Evolutionary conservation across 2,329 filamentous ascomycete genomes (phyloP), one percentile per base, ranked within the genome.

Genomic region (Calonectria henricotiae): DNA sequence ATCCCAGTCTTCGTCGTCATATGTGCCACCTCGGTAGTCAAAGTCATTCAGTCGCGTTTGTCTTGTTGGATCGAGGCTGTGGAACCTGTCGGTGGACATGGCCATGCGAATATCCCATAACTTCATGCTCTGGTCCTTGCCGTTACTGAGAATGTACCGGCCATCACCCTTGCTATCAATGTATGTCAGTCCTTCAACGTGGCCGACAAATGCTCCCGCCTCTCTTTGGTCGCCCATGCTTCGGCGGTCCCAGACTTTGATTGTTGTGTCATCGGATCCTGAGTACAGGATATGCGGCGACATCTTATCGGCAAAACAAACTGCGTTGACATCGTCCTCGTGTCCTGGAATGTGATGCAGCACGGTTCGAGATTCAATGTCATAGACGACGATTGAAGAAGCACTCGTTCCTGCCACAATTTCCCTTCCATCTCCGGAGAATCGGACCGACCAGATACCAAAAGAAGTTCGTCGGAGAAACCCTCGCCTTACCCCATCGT

Each of bases 101-200:
- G 95, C 96, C 87, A 94, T 97, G 62, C 96, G 89, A 67, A 98
- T 81, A 81, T 99, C 96, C 96, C 96, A 99, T 0, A 99, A 88
- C 83, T 98, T 98, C 90, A 97, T 97, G 47, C 92, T 96, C 82
- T 98, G 96, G 79, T 99, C 96, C 80, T 98, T 99, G 71, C 91
- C 94, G 77, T 99, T 99, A 74, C 92, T 95, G 30, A 99, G 89
- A 9, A 98, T 93, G 80, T 98, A 98, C 67, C 91, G 86, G 4
- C 91, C 91, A 78, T 93, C 91, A 62, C 90, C 90, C 78, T 93
- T 93, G 81, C 89, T 91, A 81, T 93, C 91, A 66, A 93, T 87
- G 77, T 92, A 92, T 0, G 91, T 93, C 61, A 93, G 78, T 3
- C 91, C 91, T 78, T 92, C 89, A 64, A 89, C 86, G 75, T 93